Percentiles rank a stretch among this genome's conserved stretches.
phyloP scores from a whole-genome alignment of 2,329 filamentous ascomycete genomes.

The Talaromyces verruculosus region DNA sequence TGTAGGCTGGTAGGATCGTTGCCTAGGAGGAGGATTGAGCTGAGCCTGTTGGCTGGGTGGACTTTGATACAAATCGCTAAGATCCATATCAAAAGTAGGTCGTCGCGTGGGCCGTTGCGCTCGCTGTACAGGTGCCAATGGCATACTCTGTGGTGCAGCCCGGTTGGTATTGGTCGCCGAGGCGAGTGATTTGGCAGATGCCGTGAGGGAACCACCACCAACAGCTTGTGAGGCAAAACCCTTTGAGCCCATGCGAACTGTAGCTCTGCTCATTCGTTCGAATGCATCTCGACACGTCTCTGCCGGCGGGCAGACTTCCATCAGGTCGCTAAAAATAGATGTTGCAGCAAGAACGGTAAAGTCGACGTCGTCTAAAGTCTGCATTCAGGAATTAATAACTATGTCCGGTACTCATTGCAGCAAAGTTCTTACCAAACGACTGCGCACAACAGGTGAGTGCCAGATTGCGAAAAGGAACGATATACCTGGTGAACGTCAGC shows the following conservation, averaged over 20 bases:
- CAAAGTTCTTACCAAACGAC: constrained; percentile 68
- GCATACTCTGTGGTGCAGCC: constrained; percentile 23
- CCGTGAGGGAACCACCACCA: constrained; percentile 26
- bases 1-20: constrained; percentile 23
- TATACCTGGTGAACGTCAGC: constrained; percentile 53
- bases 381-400: constrained; percentile 14
- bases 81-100: constrained; percentile 58
- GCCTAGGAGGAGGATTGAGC: constrained; percentile 29
- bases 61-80: constrained; percentile 47
- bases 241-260: constrained; percentile 88
- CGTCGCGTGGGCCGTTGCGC: constrained; percentile 45
- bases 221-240: constrained; percentile 64
- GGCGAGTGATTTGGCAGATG: constrained; percentile 11
- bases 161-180: constrained; percentile 10
- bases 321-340: constrained; percentile 85
- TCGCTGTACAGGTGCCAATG: constrained; percentile 28
- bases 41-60: constrained; percentile 33
- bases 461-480: constrained; percentile 96
- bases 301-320: constrained; percentile 91
- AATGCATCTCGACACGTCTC: constrained; percentile 95
- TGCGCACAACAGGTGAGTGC: constrained; percentile 88
- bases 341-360: constrained; percentile 92
- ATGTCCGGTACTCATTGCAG: not conserved
- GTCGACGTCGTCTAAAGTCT: constrained; percentile 92
- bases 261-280: constrained; percentile 90